Evolutionary conservation across 345 rosid genomes (phyloP), one percentile per base, ranked within the genome.

Genomic region (Salix exigua): DNA sequence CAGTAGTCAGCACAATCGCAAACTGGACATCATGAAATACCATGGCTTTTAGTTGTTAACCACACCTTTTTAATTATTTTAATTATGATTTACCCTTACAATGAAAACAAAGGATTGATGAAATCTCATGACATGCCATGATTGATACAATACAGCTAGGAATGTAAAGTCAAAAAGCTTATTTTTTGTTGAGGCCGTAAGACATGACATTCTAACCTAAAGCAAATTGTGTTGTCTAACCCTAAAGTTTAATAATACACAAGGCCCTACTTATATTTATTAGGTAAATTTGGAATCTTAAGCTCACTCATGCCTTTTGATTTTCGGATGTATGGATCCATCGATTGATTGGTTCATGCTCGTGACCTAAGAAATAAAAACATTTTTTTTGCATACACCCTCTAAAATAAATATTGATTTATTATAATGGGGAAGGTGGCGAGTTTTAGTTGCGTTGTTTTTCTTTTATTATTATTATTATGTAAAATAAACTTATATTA

Each of bases 131-230:
- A 3, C 44, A 70, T 44, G 74, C 63, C 69, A 76, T 40, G 74
- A 77, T 70, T 70, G 64, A 40, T 61, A 26, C 35, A 62, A 70
- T 3, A 44, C 28, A 65, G 68, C 44, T 14, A 40, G 63, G 62
- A 30, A 69, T 7, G 53, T 62, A 18, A 12, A 63, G 68, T 63
- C 44, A 70, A 60, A 61, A 68, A 61, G 72, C 53, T 26, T 38
- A 28, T 6, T 14, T 64, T 66, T 75, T 21, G 69, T 70, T 76
- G 23, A 68, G 79, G 60, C 70, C 35, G 10, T 6, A 60, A 17
- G 70, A 76, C 66, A 73, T 70, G 79, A 77, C 79, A 46, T 77
- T 62, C 51, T 58, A 77, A 62, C 79, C 74, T 70, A 77, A 76
- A 76, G 62, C 12, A 58, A 69, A 61, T 21, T 51, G 60, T 38